phyloP scores from a whole-genome alignment of 75 land plant species.

The Azolla pinnata region DNA sequence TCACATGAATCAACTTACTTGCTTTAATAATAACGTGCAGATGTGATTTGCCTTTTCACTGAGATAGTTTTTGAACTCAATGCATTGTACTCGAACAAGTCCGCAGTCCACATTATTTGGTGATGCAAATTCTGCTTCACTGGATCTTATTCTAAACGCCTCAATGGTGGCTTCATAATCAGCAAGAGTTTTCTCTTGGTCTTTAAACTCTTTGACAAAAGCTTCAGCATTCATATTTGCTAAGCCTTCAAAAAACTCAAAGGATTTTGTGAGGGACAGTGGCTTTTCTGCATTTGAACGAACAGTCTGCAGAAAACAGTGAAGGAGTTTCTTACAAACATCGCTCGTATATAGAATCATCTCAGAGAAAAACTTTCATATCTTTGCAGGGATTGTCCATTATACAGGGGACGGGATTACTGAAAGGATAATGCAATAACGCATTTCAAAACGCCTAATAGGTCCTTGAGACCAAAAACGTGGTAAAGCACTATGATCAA shows the following conservation, averaged over 20 bases:
- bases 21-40: constrained; percentile 17
- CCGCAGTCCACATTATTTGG: constrained; percentile 27
- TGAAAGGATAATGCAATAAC: too few species aligned
- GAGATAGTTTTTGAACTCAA: constrained; percentile 16
- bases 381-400: too few species aligned
- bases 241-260: constrained; percentile 15
- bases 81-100: constrained; percentile 14
- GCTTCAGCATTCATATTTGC: constrained; percentile 20
- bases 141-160: constrained; percentile 14
- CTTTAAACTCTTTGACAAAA: constrained; percentile 22
- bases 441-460: too few species aligned
- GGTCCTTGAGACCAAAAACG: too few species aligned
- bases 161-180: constrained; percentile 18
- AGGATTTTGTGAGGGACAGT: constrained; percentile 12
- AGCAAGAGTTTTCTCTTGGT: constrained; percentile 20
- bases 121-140: constrained; percentile 14
- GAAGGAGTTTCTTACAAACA: too few species aligned
- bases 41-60: constrained; percentile 24
- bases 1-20: constrained; percentile 8
- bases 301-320: too few species aligned
- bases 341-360: too few species aligned
- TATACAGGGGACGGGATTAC: too few species aligned
- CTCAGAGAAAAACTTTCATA: too few species aligned
- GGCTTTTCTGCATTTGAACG: constrained; percentile 19
- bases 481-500: too few species aligned